Conservation (phyloP, 768 basidiomycete genomes). For the Suillus fuscotomentosus region DNA sequence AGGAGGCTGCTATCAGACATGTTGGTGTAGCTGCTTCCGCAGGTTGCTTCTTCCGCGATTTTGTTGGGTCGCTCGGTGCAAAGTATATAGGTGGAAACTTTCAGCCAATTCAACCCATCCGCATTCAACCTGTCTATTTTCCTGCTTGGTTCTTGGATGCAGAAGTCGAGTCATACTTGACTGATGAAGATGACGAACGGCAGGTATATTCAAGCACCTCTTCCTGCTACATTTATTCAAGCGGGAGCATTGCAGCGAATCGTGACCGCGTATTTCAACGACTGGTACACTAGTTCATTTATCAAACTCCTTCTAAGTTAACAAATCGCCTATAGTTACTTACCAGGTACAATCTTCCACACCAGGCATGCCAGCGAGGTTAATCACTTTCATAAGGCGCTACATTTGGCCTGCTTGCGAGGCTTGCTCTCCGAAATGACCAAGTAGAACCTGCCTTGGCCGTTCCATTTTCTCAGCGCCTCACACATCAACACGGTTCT, state of each 20-base stretch:
- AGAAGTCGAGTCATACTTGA: conserved; percentile 37
- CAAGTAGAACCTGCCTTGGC: conserved; percentile 24
- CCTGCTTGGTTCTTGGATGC: conserved; percentile 64
- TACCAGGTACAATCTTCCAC: conserved; percentile 24
- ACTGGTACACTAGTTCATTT: conserved; percentile 43
- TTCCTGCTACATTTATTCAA: not conserved
- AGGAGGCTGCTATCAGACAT: conserved; percentile 41
- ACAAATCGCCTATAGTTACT: conserved; percentile 22
- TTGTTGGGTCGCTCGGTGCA: conserved; percentile 32
- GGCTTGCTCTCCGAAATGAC: conserved; percentile 36
- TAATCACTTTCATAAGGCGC: conserved; percentile 34
- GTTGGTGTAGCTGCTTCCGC: conserved; percentile 34
- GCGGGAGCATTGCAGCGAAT: not conserved
- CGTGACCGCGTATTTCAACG: conserved; percentile 34
- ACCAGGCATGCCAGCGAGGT: not conserved
- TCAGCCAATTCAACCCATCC: conserved; percentile 41
- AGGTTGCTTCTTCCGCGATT: conserved; percentile 18
- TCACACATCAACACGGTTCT: conserved; percentile 46
- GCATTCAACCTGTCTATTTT: conserved; percentile 54
- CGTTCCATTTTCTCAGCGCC: conserved; percentile 47
- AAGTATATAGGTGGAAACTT: conserved; percentile 39
- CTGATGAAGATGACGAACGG: not conserved
- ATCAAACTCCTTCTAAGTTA: conserved; percentile 8
- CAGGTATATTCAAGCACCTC: not conserved
- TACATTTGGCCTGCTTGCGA: conserved; percentile 44